A percentile compares a stretch with the other conserved stretches of the same genome.
These are phyloP conservation scores for Malassezia cuniculi DNA, from an alignment of 1,284 basidiomycete species.

Conservation along the genomic window DNA sequence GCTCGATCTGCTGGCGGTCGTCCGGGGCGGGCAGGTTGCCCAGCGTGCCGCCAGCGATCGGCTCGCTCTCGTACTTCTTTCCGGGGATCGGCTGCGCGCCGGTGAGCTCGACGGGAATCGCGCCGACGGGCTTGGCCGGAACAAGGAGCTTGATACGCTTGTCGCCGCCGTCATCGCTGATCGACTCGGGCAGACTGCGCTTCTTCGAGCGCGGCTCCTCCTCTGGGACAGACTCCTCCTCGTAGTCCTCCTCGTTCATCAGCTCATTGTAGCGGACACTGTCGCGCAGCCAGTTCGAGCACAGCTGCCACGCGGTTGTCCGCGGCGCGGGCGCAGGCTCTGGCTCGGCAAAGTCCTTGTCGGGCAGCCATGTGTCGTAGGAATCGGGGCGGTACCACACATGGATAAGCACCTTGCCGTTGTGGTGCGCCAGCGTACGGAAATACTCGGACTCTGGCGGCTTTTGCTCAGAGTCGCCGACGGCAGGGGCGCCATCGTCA, in stretches of 20 bases:
- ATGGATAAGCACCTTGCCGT: conserved; percentile 39
- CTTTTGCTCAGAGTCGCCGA: conserved; percentile 6
- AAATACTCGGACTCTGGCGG: conserved; percentile 30
- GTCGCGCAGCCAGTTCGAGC: conserved; percentile 38
- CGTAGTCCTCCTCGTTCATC: conserved; percentile 45
- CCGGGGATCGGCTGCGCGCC: conserved; percentile 38
- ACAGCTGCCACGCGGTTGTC: conserved; percentile 25
- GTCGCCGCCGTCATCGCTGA: conserved; percentile 26
- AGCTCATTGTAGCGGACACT: conserved; percentile 39
- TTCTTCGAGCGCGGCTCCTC: conserved; percentile 21
- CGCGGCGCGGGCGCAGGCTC: conserved; percentile 38
- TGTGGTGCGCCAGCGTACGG: conserved; percentile 35
- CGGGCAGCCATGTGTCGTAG: conserved; percentile 45
- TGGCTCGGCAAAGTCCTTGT: conserved; percentile 38
- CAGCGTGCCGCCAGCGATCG: conserved; percentile 30
- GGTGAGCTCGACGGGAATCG: conserved; percentile 37
- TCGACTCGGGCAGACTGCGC: conserved; percentile 37
- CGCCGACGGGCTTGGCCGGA: conserved; percentile 31
- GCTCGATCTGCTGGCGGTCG: conserved; percentile 53
- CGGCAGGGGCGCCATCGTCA: conserved; percentile 12
- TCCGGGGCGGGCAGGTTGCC: conserved; percentile 32
- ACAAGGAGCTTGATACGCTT: conserved; percentile 43
- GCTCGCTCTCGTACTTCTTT: conserved; percentile 42
- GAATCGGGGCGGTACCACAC: conserved; percentile 46
- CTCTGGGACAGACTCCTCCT: conserved; percentile 19